phyloP scores from a whole-genome alignment of 2,329 filamentous ascomycete species.

The Dendryphion nanum region DNA sequence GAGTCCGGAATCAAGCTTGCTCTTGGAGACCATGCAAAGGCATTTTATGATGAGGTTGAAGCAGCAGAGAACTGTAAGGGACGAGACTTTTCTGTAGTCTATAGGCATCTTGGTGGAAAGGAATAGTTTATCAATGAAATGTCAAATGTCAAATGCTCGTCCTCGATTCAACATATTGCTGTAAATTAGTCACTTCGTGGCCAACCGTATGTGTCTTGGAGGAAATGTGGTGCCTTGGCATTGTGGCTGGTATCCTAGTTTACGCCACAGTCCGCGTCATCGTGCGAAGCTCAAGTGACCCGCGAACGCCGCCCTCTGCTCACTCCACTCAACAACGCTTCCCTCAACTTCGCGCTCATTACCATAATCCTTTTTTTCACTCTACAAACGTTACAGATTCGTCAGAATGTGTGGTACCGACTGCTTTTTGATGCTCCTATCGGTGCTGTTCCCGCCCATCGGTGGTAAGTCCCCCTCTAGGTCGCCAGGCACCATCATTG shows the following conservation, averaged over 20 bases:
- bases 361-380: not conserved
- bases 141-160: too few relatives aligned
- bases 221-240: not conserved
- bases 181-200: too few relatives aligned
- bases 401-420: slow-evolving; percentile 58
- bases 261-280: slow-evolving; percentile 4
- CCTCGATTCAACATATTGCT: too few relatives aligned
- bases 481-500: slow-evolving; percentile 15
- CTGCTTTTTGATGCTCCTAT: slow-evolving; percentile 59
- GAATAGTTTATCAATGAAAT: slow-evolving; percentile 37
- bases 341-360: not conserved
- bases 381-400: slow-evolving; percentile 1
- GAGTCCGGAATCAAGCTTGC: slow-evolving; percentile 45
- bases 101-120: slow-evolving; percentile 49
- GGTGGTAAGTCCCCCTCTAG: slow-evolving; percentile 46
- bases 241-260: not conserved
- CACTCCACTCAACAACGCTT: too few relatives aligned
- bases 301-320: not conserved
- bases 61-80: slow-evolving; percentile 45
- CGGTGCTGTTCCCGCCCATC: slow-evolving; percentile 61
- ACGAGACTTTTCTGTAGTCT: slow-evolving; percentile 53
- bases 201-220: not conserved
- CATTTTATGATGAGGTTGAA: slow-evolving; percentile 47
- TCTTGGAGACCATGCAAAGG: slow-evolving; percentile 46
- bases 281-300: slow-evolving; percentile 1